Evolutionary conservation across 306 rosid species (phyloP).

Genomic region (Prunus campanulata): DNA sequence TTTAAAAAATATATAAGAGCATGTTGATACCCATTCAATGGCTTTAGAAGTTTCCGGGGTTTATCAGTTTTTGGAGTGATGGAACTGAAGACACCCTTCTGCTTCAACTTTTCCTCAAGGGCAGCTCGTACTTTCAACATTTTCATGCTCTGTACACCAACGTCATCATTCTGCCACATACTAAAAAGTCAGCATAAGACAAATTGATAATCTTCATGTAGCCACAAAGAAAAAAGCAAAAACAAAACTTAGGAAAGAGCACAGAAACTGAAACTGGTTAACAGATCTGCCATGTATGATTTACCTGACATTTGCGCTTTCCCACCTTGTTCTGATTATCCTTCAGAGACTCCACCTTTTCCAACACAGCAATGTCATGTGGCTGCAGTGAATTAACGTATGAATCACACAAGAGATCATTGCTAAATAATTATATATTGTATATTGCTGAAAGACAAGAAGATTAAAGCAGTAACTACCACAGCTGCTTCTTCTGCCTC

Average conservation of each 20-base stretch:
- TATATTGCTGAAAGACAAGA: neutral
- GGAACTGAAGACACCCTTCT: constrained; percentile 56
- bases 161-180: constrained; percentile 51
- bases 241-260: neutral
- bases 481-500: constrained; percentile 21
- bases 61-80: constrained; percentile 46
- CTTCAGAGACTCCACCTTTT: constrained; percentile 42
- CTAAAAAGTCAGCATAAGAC: constrained; percentile 22
- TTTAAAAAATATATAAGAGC: neutral
- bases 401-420: neutral
- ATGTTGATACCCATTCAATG: constrained; percentile 62
- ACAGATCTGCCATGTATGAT: constrained; percentile 1
- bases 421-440: no score
- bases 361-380: constrained; percentile 21
- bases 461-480: constrained; percentile 25
- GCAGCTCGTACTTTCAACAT: constrained; percentile 82
- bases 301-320: constrained; percentile 55
- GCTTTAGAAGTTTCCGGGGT: constrained; percentile 47
- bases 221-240: neutral
- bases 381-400: constrained; percentile 21
- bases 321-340: constrained; percentile 39
- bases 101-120: constrained; percentile 73
- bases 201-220: constrained; percentile 15
- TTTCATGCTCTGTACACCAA: constrained; percentile 67
- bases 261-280: neutral